phyloP scores from a whole-genome alignment of 768 basidiomycete genomes.

The Amanita exitialis region DNA sequence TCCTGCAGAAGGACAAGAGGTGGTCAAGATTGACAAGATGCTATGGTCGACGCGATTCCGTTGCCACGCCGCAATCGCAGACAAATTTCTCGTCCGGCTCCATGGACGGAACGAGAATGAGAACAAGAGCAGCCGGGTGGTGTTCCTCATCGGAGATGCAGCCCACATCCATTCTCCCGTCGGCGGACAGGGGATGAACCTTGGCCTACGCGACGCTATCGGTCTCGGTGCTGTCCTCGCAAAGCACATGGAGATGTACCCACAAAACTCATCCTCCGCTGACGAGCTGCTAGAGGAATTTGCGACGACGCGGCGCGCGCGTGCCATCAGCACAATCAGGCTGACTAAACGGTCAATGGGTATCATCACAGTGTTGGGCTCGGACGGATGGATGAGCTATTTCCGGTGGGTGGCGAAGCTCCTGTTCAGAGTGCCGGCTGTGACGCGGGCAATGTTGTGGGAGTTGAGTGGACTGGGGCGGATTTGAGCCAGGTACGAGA shows the following conservation, averaged over 20 bases:
- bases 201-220: constrained; percentile 43
- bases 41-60: too few relatives aligned
- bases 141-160: too few relatives aligned
- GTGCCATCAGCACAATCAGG: constrained; percentile 29
- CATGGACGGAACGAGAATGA: neutral
- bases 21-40: constrained; percentile 21
- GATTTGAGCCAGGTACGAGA: neutral
- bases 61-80: too few relatives aligned
- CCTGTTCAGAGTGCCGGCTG: constrained; percentile 3
- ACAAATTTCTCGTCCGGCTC: too few relatives aligned
- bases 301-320: constrained; percentile 23
- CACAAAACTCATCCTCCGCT: constrained; percentile 9
- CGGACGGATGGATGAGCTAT: neutral
- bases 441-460: constrained; percentile 14
- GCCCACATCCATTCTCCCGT: too few relatives aligned
- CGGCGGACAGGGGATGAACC: constrained; percentile 51
- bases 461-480: constrained; percentile 19
- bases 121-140: constrained; percentile 33
- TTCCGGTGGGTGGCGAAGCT: neutral
- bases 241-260: constrained; percentile 16
- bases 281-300: constrained; percentile 25
- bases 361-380: neutral
- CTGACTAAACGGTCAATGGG: constrained; percentile 25
- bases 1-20: constrained; percentile 21
- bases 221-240: constrained; percentile 31